Evolutionary conservation across 345 rosid genomes (phyloP).

Genomic region (Corymbia maculata): DNA sequence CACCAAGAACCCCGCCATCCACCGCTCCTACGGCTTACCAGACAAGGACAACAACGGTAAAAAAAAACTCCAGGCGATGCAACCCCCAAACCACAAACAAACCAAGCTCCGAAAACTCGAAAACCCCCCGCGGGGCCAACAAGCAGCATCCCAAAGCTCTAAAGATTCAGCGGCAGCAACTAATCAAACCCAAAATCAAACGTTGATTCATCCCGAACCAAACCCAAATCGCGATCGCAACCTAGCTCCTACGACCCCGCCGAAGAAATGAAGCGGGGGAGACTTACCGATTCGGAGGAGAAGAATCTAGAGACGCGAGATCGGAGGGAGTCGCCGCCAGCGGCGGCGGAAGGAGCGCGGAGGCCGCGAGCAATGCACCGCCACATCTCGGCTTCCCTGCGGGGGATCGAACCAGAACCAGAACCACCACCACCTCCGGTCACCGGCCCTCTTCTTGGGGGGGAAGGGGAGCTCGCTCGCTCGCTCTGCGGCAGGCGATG

Average conservation of each 20-base stretch:
- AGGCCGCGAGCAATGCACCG: constrained; percentile 95
- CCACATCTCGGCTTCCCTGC: constrained; percentile 55
- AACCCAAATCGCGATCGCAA: not conserved
- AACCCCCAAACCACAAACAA: not conserved
- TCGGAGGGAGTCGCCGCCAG: constrained; percentile 36
- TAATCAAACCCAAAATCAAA: not conserved
- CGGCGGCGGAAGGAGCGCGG: constrained; percentile 36
- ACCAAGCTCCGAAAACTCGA: not conserved
- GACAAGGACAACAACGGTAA: not conserved
- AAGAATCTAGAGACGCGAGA: constrained; percentile 63
- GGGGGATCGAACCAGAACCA: not conserved
- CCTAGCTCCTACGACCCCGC: not conserved
- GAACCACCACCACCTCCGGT: not conserved
- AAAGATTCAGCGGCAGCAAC: not conserved
- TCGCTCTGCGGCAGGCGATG: not conserved
- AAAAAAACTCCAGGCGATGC: not conserved
- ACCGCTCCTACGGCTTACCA: not conserved
- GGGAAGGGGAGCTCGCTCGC: not conserved
- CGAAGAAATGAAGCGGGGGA: not conserved
- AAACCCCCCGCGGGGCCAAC: not conserved
- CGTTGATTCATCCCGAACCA: not conserved
- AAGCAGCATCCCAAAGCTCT: not conserved
- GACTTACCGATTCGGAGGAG: constrained; percentile 56
- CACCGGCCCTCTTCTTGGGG: too few relatives aligned
- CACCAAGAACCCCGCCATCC: not conserved